These are phyloP conservation scores for Mortierella polycephala DNA, from an alignment of 371 early-diverging fungal genomes.

Conservation along the genomic window DNA sequence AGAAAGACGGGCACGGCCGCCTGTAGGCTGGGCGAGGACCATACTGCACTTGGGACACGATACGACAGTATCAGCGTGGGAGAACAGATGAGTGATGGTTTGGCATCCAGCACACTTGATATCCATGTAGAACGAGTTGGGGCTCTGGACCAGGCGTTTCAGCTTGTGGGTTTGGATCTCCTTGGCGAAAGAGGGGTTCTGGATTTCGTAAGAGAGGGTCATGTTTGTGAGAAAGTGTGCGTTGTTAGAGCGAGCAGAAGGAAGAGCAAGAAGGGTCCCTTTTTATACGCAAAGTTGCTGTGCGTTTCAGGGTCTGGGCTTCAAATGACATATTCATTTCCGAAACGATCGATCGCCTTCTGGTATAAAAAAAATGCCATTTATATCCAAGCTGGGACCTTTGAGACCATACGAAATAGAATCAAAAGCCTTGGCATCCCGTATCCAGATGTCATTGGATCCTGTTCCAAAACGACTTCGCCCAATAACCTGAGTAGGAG, in stretches of 20 bases:
- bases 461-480: background rate
- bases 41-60: slow-evolving; percentile 95
- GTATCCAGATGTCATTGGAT: too few species aligned
- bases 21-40: slow-evolving; percentile 99
- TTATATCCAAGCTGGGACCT: too few species aligned
- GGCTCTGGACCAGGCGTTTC: slow-evolving; percentile 98
- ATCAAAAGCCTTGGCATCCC: too few species aligned
- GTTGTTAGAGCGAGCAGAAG: background rate
- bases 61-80: slow-evolving; percentile 99
- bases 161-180: slow-evolving; percentile 97
- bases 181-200: slow-evolving; percentile 94
- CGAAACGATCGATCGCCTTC: too few species aligned
- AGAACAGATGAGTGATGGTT: slow-evolving; percentile 97
- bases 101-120: slow-evolving; percentile 98
- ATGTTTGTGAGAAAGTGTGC: slow-evolving; percentile 5
- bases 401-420: too few species aligned
- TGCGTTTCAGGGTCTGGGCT: too few species aligned
- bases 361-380: too few species aligned
- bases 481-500: background rate
- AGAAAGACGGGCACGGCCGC: slow-evolving; percentile 97
- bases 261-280: background rate
- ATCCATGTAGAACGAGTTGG: slow-evolving; percentile 99
- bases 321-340: too few species aligned
- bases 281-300: too few species aligned
- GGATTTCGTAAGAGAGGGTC: slow-evolving; percentile 92